These are phyloP conservation scores for Pilobolus umbonatus DNA, from an alignment of 192 early-diverging fungal genomes.

Conservation along the genomic window DNA sequence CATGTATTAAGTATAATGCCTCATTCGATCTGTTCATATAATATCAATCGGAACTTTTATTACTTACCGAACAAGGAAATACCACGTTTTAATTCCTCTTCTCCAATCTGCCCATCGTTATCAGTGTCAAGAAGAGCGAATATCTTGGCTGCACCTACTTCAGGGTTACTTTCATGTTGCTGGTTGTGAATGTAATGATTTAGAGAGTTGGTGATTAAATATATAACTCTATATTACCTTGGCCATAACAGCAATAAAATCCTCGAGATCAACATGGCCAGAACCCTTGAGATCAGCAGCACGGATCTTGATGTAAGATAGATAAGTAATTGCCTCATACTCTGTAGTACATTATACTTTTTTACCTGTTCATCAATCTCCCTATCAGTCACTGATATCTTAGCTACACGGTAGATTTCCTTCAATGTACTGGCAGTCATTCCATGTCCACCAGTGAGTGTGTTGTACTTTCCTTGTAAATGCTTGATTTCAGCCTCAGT, in stretches of 20 bases:
- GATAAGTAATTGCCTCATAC: not conserved
- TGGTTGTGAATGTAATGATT: not conserved
- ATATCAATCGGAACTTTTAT: not conserved
- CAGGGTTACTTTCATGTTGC: constrained; percentile 26
- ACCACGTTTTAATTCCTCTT: constrained; percentile 26
- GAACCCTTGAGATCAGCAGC: constrained; percentile 9
- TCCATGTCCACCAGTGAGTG: constrained; percentile 20
- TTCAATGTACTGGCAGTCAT: constrained; percentile 21
- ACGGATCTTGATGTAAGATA: not conserved
- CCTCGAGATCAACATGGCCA: constrained; percentile 18
- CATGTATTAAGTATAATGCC: not conserved
- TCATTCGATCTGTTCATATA: not conserved
- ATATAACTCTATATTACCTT: constrained; percentile 8
- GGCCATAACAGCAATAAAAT: constrained; percentile 29
- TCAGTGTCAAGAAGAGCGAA: constrained; percentile 26
- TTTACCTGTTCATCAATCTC: constrained; percentile 28
- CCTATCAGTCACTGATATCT: constrained; percentile 17
- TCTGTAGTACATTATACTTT: not conserved
- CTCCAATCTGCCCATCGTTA: constrained; percentile 23
- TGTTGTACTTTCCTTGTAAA: constrained; percentile 17
- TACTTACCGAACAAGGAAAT: constrained; percentile 29
- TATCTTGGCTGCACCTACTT: constrained; percentile 26
- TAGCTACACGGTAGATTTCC: constrained; percentile 24
- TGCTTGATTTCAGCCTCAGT: constrained; percentile 26
- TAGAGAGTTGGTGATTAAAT: not conserved